These are phyloP conservation scores for Solanum bulbocastanum DNA, from an alignment of 257 asterid genomes.

Conservation along the genomic window DNA sequence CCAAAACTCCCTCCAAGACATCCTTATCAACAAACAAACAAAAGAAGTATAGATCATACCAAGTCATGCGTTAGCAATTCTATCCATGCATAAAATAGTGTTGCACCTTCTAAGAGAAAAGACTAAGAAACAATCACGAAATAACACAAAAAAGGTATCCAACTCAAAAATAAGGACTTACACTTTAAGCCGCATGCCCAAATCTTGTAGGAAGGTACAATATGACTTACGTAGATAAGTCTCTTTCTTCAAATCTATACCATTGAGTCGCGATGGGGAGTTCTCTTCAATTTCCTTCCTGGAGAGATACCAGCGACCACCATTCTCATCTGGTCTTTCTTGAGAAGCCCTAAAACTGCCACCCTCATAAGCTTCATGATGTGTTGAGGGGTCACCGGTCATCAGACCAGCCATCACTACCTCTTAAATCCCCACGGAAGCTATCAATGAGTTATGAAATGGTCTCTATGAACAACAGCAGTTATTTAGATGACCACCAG, in stretches of 20 bases:
- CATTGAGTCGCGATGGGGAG: conserved; percentile 76
- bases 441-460: conserved; percentile 2
- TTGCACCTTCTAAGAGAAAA: neutral
- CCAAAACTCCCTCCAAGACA: neutral
- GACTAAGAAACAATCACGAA: neutral
- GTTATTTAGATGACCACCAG: conserved; percentile 16
- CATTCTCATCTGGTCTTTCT: conserved; percentile 56
- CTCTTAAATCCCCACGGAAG: conserved; percentile 21
- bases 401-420: conserved; percentile 48
- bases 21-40: neutral
- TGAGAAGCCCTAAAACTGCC: conserved; percentile 37
- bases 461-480: conserved; percentile 14
- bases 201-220: conserved; percentile 73
- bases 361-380: conserved; percentile 53
- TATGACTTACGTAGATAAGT: conserved; percentile 73
- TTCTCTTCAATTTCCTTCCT: conserved; percentile 86
- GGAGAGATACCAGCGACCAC: conserved; percentile 65
- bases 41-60: neutral
- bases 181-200: conserved; percentile 96
- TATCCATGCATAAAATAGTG: neutral
- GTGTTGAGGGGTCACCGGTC: conserved; percentile 55
- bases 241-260: conserved; percentile 84
- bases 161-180: conserved; percentile 24
- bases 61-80: neutral
- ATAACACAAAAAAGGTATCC: neutral